phyloP scores from a whole-genome alignment of 2,329 filamentous ascomycete species.

The Neophaeococcomyces mojaviensis region DNA sequence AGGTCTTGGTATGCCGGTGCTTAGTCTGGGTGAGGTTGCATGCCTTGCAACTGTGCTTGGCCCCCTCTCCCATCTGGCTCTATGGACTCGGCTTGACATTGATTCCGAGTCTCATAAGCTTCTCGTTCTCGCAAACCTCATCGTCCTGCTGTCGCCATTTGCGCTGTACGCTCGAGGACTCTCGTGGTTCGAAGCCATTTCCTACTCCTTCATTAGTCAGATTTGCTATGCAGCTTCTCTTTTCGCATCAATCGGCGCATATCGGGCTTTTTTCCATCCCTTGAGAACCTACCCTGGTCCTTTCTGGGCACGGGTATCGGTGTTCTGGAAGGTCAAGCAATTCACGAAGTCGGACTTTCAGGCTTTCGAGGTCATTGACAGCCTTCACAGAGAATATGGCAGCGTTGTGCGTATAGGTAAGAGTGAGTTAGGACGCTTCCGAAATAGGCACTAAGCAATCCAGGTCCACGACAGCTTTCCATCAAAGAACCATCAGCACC shows the following conservation, averaged over 20 bases:
- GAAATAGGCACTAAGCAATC: too few relatives aligned
- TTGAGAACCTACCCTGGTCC: constrained; percentile 24
- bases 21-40: not conserved
- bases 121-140: not conserved
- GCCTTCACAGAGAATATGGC: constrained; percentile 12
- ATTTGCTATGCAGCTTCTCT: not conserved
- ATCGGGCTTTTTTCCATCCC: constrained; percentile 22
- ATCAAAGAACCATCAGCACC: constrained; percentile 7
- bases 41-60: not conserved
- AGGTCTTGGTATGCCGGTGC: not conserved
- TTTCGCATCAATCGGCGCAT: constrained; percentile 9
- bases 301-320: constrained; percentile 16
- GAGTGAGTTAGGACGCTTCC: too few relatives aligned
- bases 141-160: not conserved
- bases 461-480: constrained; percentile 9
- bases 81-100: constrained; percentile 1
- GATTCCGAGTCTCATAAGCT: constrained; percentile 3
- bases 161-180: not conserved
- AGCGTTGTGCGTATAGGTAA: constrained; percentile 40
- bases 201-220: not conserved
- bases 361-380: constrained; percentile 9
- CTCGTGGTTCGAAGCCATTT: not conserved
- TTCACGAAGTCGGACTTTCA: constrained; percentile 1
- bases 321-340: constrained; percentile 16
- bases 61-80: not conserved